Base-by-base conservation (phyloP, 2,329 filamentous ascomycete species). In the Penicillium sp. region DNA sequence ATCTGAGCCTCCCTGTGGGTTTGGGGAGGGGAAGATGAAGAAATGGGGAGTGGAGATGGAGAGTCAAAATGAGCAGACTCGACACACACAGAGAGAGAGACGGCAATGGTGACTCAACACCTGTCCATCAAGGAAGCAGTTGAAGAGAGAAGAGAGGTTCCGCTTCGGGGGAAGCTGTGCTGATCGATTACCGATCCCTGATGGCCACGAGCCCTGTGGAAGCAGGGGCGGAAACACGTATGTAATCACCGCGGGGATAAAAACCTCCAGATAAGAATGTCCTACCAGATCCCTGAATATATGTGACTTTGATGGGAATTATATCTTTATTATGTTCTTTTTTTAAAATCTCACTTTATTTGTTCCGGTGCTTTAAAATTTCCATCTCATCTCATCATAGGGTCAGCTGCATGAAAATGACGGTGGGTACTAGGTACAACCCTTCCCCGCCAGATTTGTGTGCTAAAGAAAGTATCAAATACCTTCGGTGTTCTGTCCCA, bases 351-450 rank as follows among this genome's bases (percentile, higher is more conserved):
- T 25, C 23, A 19, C 25, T 35, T 17, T 47, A 9, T 27, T 9
- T 27, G 19, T 41, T 8, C 5, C 6, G 45, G 21, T 35, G 15
- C 19, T 21, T 42, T 33, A 19, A 17, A 39, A 27, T 39, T 36
- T 57, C 27, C 21, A 42, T 48, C 23, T 35, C n/a, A 45, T 45
- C 48, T 45, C 38, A 54, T 55, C 21, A 55, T 50, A 35, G 49
- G 29, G 21, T 48, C 55, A 36, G 54, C 35, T 57, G 49, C 49
- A 47, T 29, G 7, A 47, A 45, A 31, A 38, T 51, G 21, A 33
- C 9, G 6, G 47, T 36, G 43, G 45, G 61, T 68, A 66, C 58
- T 59, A 31, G 65, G 63, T 68, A 69, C 67, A 53, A 53, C 13
- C 59, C 55, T 55, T 60, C 54, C 49, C 59, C 60, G 59, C 59